Evolutionary conservation across 2,329 filamentous ascomycete genomes (phyloP).

Genomic region (Fusarium lyarnte): DNA sequence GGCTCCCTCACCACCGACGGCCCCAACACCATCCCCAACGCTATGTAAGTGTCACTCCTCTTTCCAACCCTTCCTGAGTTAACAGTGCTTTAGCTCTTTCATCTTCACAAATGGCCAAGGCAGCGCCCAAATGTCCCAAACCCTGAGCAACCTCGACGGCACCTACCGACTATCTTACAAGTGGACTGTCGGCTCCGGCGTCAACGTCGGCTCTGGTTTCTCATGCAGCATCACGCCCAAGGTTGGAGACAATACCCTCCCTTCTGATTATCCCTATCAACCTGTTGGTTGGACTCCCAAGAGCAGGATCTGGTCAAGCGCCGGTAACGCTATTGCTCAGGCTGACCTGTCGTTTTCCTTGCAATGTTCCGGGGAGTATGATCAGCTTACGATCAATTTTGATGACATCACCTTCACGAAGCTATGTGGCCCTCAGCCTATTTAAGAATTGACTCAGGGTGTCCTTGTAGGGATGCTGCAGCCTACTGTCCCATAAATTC

Average conservation of each 20-base stretch:
- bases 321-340: accelerated
- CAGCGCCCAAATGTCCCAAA: accelerated
- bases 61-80: accelerated
- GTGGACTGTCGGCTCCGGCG: background rate
- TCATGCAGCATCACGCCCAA: background rate
- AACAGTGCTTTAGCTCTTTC: background rate
- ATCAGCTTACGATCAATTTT: background rate
- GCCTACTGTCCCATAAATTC: accelerated
- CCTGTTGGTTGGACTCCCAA: background rate
- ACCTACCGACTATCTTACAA: background rate
- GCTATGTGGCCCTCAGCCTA: background rate
- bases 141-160: background rate
- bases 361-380: background rate
- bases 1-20: background rate
- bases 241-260: background rate
- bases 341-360: background rate
- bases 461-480: accelerated
- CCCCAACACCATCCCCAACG: background rate
- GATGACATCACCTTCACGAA: background rate
- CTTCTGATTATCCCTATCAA: accelerated
- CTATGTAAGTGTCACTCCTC: background rate
- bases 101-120: background rate
- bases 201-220: accelerated
- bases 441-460: accelerated
- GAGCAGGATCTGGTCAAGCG: background rate